Evolutionary conservation across 148 eudicot species (phyloP).

Genomic region (Silene conica): DNA sequence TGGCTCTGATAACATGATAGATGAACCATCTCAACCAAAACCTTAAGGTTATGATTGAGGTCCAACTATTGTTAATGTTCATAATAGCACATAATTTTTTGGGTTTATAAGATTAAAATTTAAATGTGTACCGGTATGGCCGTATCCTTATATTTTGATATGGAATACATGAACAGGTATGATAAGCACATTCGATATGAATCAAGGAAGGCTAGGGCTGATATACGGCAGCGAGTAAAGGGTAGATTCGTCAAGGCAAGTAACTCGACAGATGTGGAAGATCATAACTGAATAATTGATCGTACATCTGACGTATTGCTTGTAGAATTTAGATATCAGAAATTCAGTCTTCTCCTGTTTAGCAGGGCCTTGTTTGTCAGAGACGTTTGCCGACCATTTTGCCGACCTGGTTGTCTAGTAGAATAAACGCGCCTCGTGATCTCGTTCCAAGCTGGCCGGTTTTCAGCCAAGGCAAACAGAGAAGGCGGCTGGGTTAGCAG

Average conservation of each 20-base stretch:
- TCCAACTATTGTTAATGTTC: too few relatives aligned
- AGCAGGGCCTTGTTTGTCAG: not conserved
- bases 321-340: not conserved
- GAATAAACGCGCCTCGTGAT: not conserved
- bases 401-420: not conserved
- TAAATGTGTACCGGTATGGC: too few relatives aligned
- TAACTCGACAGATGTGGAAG: constrained; percentile 12
- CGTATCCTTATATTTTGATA: not conserved
- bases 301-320: constrained; percentile 5
- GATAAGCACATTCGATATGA: constrained; percentile 32
- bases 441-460: not conserved
- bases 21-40: too few relatives aligned
- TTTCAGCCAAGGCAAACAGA: not conserved
- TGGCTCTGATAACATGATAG: too few relatives aligned
- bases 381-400: not conserved
- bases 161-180: constrained; percentile 22
- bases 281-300: not conserved
- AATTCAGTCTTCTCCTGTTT: constrained; percentile 1
- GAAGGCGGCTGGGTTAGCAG: constrained; percentile 2
- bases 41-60: too few relatives aligned
- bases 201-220: constrained; percentile 35
- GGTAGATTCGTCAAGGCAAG: constrained; percentile 29
- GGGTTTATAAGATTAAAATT: too few relatives aligned
- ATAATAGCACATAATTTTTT: too few relatives aligned
- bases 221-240: constrained; percentile 28